Evolutionary conservation across 2,329 filamentous ascomycete genomes (phyloP), one percentile per base, ranked within the genome.

Genomic region (Trichocomaceae sp.): DNA sequence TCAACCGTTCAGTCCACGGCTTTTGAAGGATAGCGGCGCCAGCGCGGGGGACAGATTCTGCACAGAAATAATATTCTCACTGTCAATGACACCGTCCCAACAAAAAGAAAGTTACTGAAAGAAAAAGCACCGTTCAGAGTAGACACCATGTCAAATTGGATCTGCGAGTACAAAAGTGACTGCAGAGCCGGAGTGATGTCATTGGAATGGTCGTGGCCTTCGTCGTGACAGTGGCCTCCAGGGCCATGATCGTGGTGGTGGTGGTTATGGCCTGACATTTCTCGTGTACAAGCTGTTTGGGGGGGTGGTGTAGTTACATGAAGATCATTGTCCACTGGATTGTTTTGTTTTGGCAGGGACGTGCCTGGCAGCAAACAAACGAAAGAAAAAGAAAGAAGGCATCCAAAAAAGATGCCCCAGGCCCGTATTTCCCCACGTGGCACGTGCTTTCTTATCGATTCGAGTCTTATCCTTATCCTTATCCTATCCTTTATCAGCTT

Each of bases 161-260:
- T 90, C 69, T 96, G 87, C 60, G 88, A 84, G 76, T 96, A 97
- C 35, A 99, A 84, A 42, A 90, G 90, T 64, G 85, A 86, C 72
- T 97, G 92, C 15, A 96, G 79, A 1, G 91, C 92, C 0, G 93
- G 93, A 1, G 88, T 91, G 64, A 96, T 83, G 76, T 97, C 92
- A 75, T 97, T 88, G 47, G 83, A 86, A 74, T 96, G 92, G 71
- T 96, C 90, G 70, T 96, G 90, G 42, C 77, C 81, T 57, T 79
- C 78, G 61, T 77, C 75, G 59, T 79, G 75, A 55, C 71, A 77
- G 62, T 79, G 75, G 45, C 72, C 71, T 50, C 69, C 63, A 61
- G 77, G 71, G 62, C 68, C 65, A 37, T 62, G 58, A 56, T 72
- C 64, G 49, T 72, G 67, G 50, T 73, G 67, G 59, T 73, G 68